Percentiles rank a stretch among this genome's conserved stretches.
These are phyloP conservation scores for Eutypa lata DNA, from an alignment of 2,329 filamentous ascomycete species.

Conservation along the genomic window DNA sequence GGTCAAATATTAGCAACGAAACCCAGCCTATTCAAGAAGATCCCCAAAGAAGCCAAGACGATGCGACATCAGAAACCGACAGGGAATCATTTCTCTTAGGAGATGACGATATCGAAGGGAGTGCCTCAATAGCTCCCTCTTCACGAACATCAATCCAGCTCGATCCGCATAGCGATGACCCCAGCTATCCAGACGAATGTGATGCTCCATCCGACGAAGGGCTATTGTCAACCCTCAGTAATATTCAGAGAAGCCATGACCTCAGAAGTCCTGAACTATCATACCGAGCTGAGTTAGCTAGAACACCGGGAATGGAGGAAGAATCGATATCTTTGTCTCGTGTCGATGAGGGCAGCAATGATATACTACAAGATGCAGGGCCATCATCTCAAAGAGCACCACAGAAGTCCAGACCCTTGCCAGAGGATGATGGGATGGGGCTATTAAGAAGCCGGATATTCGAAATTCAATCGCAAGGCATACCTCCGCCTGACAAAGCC, in stretches of 20 bases:
- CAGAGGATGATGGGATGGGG: constrained; percentile 78
- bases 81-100: constrained; percentile 20
- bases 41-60: constrained; percentile 18
- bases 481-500: constrained; percentile 64
- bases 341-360: constrained; percentile 10
- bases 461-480: constrained; percentile 60
- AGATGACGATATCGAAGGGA: constrained; percentile 20
- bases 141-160: constrained; percentile 23
- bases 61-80: constrained; percentile 27
- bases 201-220: constrained; percentile 1
- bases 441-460: constrained; percentile 65
- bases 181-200: constrained; percentile 4
- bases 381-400: constrained; percentile 2
- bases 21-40: constrained; percentile 27
- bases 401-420: constrained; percentile 38
- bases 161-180: constrained; percentile 9
- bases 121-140: constrained; percentile 20
- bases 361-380: constrained; percentile 3
- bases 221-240: not conserved
- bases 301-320: constrained; percentile 6
- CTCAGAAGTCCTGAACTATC: constrained; percentile 1
- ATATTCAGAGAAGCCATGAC: constrained; percentile 3
- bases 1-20: constrained; percentile 29
- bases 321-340: constrained; percentile 8
- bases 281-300: constrained; percentile 1